Evolutionary conservation across 768 basidiomycete species (phyloP).

Genomic region (Boletus tomentosulus): DNA sequence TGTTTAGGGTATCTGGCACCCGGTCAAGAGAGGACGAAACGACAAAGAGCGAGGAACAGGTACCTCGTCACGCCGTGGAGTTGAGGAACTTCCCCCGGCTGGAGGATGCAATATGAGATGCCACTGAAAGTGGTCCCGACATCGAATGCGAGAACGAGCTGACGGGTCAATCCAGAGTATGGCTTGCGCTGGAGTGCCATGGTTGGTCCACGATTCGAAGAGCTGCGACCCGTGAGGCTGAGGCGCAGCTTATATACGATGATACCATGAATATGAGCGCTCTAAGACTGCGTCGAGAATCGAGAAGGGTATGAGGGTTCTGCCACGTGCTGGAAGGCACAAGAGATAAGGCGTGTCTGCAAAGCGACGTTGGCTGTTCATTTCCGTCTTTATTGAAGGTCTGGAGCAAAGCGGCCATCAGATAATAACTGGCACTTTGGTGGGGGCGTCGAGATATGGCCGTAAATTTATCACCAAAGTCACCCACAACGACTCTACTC

Average conservation of each 20-base stretch:
- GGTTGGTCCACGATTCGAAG: neutral
- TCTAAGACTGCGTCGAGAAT: neutral
- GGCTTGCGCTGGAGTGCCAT: slow-evolving; percentile 28
- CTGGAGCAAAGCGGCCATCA: too few species aligned
- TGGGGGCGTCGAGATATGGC: too few species aligned
- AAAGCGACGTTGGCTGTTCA: neutral
- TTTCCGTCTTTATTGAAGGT: neutral
- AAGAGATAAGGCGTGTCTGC: slow-evolving; percentile 1
- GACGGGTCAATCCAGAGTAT: slow-evolving; percentile 31
- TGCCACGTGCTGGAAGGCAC: neutral
- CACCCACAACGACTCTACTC: neutral
- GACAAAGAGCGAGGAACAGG: neutral
- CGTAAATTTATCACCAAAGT: too few species aligned
- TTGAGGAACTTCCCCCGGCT: slow-evolving; percentile 27
- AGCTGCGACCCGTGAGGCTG: neutral
- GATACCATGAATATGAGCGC: neutral
- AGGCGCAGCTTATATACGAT: slow-evolving; percentile 4
- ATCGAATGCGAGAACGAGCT: slow-evolving; percentile 36
- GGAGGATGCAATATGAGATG: slow-evolving; percentile 37
- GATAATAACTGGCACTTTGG: neutral
- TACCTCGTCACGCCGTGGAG: slow-evolving; percentile 19
- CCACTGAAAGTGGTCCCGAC: slow-evolving; percentile 37
- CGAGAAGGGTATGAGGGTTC: neutral
- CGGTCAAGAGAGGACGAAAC: neutral
- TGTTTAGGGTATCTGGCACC: slow-evolving; percentile 34